Evolutionary conservation across 345 rosid genomes (phyloP), one percentile per base, ranked within the genome.

Genomic region (Eucalyptus shirleyi): DNA sequence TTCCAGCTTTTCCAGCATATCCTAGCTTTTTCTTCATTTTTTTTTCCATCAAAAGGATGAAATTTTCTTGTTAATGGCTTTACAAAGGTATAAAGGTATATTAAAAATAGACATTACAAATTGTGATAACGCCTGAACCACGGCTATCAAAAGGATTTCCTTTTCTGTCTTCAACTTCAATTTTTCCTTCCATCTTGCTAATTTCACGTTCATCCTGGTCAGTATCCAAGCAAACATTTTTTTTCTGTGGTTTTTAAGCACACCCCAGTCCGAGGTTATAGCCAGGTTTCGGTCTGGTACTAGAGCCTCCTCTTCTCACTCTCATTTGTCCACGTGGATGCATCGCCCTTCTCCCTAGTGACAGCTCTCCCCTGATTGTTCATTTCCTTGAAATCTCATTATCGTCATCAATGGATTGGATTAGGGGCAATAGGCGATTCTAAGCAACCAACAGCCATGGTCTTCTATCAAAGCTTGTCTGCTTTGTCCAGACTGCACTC

Each of bases 401-500:
- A 9, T 69, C 44, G 44, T 34, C 81, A 34, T 69, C 11, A 18
- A 44, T 69, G 81, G 14, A 17, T 32, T 69, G 40, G 69, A 65
- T 67, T 67, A 32, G 12, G 62, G 42, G 42, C 42, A 69, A 3
- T 18, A 34, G 44, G 24, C 44, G 44, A 69, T 69, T 69, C 44
- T 34, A 34, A 17, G 44, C 81, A 9, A 19, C 44, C 81, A 21
- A 56, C 62, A 4, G 62, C 44, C 26, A 97, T 97, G 98, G 98
- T 90, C 93, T 95, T 97, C 91, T 94, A 93, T 91, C 94, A 95
- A 88, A 89, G 94, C 90, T 91, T 94, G 65, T 88, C 96, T 87
- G 96, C 96, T 82, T 94, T 97, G 17, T 90, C 95, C 86, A 92
- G 91, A 92, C 95, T 95, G 53, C 96, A 93, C 80, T 95, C 98